Evolutionary conservation across 1,284 basidiomycete species (phyloP), one percentile per base, ranked within the genome.

Genomic region (Tylopilus orsonianus): DNA sequence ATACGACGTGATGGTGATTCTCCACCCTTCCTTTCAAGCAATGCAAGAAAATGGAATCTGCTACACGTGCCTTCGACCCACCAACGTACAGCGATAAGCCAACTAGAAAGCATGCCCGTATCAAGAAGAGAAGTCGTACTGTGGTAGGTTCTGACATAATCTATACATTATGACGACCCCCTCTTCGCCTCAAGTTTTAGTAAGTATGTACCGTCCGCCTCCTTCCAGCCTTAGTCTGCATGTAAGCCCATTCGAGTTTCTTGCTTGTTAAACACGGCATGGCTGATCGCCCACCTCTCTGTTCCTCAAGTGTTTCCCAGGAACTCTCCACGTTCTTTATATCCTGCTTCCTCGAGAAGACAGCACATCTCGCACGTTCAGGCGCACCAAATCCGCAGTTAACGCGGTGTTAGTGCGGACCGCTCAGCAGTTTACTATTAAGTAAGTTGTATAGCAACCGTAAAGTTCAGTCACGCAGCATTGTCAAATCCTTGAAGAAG

Each of bases 21-120:
- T 56, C 58, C 59, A 56, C 20, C 19, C 62, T 64, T 60, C 60
- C 41, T 50, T 63, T 49, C 47, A 46, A 62, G 39, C 48, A 50
- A 50, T 47, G 50, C 45, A 47, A 24, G 61, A 62, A 55, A 39
- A 51, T 47, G 41, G 61, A 60, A 56, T 57, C 54, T 46, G 36
- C 29, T 42, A 49, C 55, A 61, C 57, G 59, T 59, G 54, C 44
- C 47, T 41, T 47, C 41, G 19, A 24, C 26, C 41, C 18, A 44
- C 41, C 16, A 22, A 34, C 37, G 20, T 19, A 36, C 29, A 52
- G 22, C 37, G 46, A 57, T 39, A 46, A 42, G 19, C 32, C 57
- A 26, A n/a, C 26, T 23, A 22, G 40, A 46, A 40, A 38, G 8
- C n/a, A 24, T 34, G 33, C 38, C 34, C 37, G 32, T 34, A 40